Conservation (phyloP, 495 filamentous ascomycete genomes). For the Sphaerosporella brunnea region DNA sequence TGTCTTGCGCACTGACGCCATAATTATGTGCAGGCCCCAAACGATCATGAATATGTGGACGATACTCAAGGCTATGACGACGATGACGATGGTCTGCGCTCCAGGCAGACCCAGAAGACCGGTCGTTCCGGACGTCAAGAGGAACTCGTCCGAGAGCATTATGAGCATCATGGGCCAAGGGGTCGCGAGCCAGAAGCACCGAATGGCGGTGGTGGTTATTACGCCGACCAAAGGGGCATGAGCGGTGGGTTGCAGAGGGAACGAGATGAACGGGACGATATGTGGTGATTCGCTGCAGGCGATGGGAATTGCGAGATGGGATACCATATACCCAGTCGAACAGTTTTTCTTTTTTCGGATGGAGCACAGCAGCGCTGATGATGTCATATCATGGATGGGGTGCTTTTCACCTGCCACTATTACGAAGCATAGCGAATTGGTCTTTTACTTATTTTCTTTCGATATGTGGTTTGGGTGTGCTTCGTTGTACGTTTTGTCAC, state of each 20-base stretch:
- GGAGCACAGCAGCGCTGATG: no score
- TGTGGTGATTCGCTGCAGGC: background rate
- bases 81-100: background rate
- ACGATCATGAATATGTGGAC: constrained; percentile 32
- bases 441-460: constrained; percentile 6
- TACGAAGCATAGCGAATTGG: background rate
- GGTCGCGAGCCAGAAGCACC: constrained; percentile 26
- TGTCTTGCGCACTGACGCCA: background rate
- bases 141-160: constrained; percentile 33
- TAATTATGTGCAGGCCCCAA: background rate
- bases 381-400: no score
- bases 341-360: no score
- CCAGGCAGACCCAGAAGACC: constrained; percentile 30
- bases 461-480: no score
- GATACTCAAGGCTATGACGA: constrained; percentile 11
- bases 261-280: constrained; percentile 4
- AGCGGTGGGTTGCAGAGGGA: constrained; percentile 8
- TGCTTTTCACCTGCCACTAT: no score
- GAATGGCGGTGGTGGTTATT: constrained; percentile 4
- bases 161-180: constrained; percentile 27
- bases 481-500: no score
- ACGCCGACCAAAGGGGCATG: constrained; percentile 5
- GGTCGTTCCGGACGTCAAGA: constrained; percentile 39
- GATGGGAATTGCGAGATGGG: background rate
- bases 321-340: no score